phyloP scores from a whole-genome alignment of 306 rosid genomes.

The Quercus dentata region DNA sequence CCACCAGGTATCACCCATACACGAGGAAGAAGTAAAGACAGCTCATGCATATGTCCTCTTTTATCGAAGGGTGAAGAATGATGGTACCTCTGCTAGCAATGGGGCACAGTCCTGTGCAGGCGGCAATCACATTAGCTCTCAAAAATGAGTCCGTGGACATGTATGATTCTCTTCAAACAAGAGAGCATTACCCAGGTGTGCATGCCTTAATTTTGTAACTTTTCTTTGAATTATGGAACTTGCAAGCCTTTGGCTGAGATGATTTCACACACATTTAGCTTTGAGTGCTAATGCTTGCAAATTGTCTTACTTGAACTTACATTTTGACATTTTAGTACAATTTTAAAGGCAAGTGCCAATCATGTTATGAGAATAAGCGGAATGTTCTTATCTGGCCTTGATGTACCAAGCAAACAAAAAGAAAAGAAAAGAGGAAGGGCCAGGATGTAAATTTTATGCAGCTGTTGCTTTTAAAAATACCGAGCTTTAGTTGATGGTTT shows the following conservation, averaged over 20 bases:
- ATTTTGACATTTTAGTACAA: not conserved
- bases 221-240: slow-evolving; percentile 1
- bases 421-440: not conserved
- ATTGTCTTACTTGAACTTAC: not conserved
- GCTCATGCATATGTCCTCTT: slow-evolving; percentile 93
- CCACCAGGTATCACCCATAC: slow-evolving; percentile 79
- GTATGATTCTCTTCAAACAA: slow-evolving; percentile 8
- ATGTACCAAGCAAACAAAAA: not conserved
- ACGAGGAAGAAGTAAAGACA: slow-evolving; percentile 89
- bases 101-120: slow-evolving; percentile 44
- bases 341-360: not conserved
- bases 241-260: slow-evolving; percentile 19
- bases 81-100: slow-evolving; percentile 48
- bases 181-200: slow-evolving; percentile 23
- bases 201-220: slow-evolving; percentile 6
- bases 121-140: slow-evolving; percentile 4
- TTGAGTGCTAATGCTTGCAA: not conserved
- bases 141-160: slow-evolving; percentile 16
- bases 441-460: not conserved
- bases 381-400: not conserved
- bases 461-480: not conserved
- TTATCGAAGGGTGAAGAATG: slow-evolving; percentile 76
- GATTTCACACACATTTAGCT: not conserved
- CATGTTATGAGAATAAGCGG: not conserved
- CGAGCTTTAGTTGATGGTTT: not conserved